Evolutionary conservation across 2,329 filamentous ascomycete genomes (phyloP).

Genomic region (Pseudovirgaria hyperparasitica): DNA sequence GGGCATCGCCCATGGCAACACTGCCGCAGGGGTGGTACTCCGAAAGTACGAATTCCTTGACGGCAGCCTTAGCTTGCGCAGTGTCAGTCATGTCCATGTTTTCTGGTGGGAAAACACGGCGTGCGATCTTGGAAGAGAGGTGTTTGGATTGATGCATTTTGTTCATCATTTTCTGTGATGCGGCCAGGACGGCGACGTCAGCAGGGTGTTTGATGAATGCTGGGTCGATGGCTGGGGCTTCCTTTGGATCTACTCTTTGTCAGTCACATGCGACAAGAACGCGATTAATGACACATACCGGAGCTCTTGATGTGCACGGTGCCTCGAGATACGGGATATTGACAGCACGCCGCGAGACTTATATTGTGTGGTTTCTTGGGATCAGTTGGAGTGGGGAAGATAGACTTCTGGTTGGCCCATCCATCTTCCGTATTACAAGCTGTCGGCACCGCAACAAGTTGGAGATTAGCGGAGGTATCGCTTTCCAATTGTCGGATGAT

Average conservation of each 20-base stretch:
- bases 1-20: slow-evolving; percentile 19
- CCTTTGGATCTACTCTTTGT: slow-evolving; percentile 20
- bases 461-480: too few species aligned
- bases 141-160: slow-evolving; percentile 15
- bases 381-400: slow-evolving; percentile 1
- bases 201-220: slow-evolving; percentile 31
- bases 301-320: slow-evolving; percentile 13
- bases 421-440: too few species aligned
- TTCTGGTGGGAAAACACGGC: slow-evolving; percentile 5
- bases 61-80: slow-evolving; percentile 6
- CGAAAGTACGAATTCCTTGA: slow-evolving; percentile 12
- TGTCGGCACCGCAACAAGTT: too few species aligned
- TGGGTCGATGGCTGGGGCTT: slow-evolving; percentile 28
- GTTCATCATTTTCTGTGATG: slow-evolving; percentile 19
- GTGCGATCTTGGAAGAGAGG: slow-evolving; percentile 16
- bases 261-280: too few species aligned
- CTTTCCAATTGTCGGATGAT: too few species aligned
- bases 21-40: slow-evolving; percentile 20
- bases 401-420: neutral
- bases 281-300: too few species aligned
- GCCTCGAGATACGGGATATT: slow-evolving; percentile 19
- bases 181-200: slow-evolving; percentile 29
- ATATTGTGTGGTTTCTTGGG: too few species aligned
- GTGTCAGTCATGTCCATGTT: too few species aligned
- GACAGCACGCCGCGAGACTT: too few species aligned